phyloP scores from a whole-genome alignment of 1,284 basidiomycete genomes.

The Amylostereum chailletii region DNA sequence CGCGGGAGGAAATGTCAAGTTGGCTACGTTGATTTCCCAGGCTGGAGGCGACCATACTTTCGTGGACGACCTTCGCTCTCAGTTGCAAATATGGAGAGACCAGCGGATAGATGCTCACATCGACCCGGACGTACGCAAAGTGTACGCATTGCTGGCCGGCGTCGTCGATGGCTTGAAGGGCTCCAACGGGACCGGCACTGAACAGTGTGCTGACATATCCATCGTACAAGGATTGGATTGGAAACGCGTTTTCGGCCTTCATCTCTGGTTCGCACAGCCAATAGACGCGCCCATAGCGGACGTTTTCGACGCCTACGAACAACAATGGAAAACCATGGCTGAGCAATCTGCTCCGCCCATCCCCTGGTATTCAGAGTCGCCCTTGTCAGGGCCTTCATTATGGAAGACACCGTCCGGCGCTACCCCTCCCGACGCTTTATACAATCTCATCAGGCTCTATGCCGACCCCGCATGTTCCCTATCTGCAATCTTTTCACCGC shows the following conservation, averaged over 20 bases:
- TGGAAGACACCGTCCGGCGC: slow-evolving; percentile 31
- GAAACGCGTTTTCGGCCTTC: slow-evolving; percentile 89
- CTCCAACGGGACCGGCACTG: slow-evolving; percentile 43
- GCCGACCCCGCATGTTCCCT: slow-evolving; percentile 60
- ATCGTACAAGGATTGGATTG: slow-evolving; percentile 86
- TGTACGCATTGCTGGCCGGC: slow-evolving; percentile 86
- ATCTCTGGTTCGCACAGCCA: slow-evolving; percentile 82
- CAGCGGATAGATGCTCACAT: slow-evolving; percentile 73
- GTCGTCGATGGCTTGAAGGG: slow-evolving; percentile 61
- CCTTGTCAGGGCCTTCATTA: slow-evolving; percentile 13
- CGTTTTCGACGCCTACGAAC: slow-evolving; percentile 64
- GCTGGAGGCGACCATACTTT: slow-evolving; percentile 76
- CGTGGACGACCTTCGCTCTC: slow-evolving; percentile 66
- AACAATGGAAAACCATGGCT: slow-evolving; percentile 33
- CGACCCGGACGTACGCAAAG: slow-evolving; percentile 59
- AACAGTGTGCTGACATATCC: slow-evolving; percentile 55
- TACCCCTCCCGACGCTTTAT: slow-evolving; percentile 62
- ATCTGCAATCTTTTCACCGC: slow-evolving; percentile 53
- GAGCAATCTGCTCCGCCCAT: slow-evolving; percentile 51
- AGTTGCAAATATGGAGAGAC: slow-evolving; percentile 80
- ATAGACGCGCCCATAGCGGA: slow-evolving; percentile 68
- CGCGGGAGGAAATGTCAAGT: slow-evolving; percentile 73
- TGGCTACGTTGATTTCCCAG: slow-evolving; percentile 91
- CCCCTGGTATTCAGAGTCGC: slow-evolving; percentile 57
- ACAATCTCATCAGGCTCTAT: slow-evolving; percentile 76